These are phyloP conservation scores for Silene coronaria DNA, from an alignment of 179 eudicot species.

Conservation along the genomic window DNA sequence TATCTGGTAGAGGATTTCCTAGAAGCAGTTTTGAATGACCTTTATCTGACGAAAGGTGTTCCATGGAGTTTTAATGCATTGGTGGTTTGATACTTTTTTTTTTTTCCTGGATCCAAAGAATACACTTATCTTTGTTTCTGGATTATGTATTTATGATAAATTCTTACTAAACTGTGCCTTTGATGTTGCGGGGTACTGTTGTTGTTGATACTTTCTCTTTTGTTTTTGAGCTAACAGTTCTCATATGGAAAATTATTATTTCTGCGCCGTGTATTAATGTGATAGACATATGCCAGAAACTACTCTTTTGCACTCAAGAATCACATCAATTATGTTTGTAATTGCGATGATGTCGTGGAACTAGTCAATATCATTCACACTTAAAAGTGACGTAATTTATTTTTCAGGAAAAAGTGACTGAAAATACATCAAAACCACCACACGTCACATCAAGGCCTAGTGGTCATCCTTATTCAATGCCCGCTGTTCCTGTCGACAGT, in stretches of 20 bases:
- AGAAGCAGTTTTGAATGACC: background rate
- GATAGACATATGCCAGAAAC: background rate
- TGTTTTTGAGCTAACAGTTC: background rate
- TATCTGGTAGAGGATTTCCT: background rate
- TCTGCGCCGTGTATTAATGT: background rate
- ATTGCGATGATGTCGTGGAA: background rate
- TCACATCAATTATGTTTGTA: background rate
- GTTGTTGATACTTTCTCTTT: background rate
- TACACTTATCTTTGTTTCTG: too few species aligned
- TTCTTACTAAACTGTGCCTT: too few species aligned
- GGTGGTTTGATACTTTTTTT: too few species aligned
- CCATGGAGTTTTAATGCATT: background rate
- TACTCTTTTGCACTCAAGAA: background rate
- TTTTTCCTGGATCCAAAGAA: too few species aligned
- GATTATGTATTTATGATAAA: too few species aligned
- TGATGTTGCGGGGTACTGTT: too few species aligned
- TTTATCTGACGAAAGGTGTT: background rate
- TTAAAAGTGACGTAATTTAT: background rate
- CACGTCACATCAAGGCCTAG: slow-evolving; percentile 51
- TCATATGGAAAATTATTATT: background rate
- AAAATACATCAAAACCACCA: slow-evolving; percentile 60
- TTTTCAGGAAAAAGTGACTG: slow-evolving; percentile 71
- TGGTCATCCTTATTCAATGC: slow-evolving; percentile 58
- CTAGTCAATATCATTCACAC: background rate
- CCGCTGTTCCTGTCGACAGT: slow-evolving; percentile 55